Evolutionary conservation across 768 basidiomycete species (phyloP), one percentile per base, ranked within the genome.

Genomic region (Podaxis pistillaris): DNA sequence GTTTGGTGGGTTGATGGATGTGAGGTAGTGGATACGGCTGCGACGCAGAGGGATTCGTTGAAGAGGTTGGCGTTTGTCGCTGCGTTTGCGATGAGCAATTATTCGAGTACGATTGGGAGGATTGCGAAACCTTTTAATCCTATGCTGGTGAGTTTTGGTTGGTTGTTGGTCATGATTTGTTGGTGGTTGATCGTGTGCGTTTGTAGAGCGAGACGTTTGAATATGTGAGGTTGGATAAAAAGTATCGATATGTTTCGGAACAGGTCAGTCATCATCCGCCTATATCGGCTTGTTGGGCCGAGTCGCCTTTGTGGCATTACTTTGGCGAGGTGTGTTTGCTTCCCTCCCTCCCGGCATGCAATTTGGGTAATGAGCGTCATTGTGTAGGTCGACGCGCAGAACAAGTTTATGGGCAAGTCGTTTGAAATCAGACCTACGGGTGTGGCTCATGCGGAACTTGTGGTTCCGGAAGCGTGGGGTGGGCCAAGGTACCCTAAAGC

Each of bases 111-210:
- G 1, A 93, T 96, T 67, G 96, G 96, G 3, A 85, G 96, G 40
- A 97, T 98, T 65, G 96, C 96, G 12, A 97, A 98, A 74, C 96
- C 95, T 1, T 97, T 97, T 76, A 97, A 97, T 73, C 96, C 94
- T 5, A 93, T 96, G 87, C 84, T 97, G 60, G 91, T 93, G 63
- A 56, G 89, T 79, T 5, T 38, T 9, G 57, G 50, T 62, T n/a
- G 40, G 17, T 46, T 22, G 50, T 40, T 50, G 30, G 19, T 6
- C 41, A 8, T 58, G 33, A 37, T 40, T 58, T 13, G 44, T 24
- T 19, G 49, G 63, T 15, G 58, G 47, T 22, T 15, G 28, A 46
- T 58, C 37, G 57, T 24, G 22, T 11, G 57, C 19, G 36, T 28
- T 12, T 66, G 2, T 68, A 94, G 86, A 86, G 89, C 69, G 96